Conservation (phyloP, 2,329 filamentous ascomycete genomes). For the Stachybotrys elegans region DNA sequence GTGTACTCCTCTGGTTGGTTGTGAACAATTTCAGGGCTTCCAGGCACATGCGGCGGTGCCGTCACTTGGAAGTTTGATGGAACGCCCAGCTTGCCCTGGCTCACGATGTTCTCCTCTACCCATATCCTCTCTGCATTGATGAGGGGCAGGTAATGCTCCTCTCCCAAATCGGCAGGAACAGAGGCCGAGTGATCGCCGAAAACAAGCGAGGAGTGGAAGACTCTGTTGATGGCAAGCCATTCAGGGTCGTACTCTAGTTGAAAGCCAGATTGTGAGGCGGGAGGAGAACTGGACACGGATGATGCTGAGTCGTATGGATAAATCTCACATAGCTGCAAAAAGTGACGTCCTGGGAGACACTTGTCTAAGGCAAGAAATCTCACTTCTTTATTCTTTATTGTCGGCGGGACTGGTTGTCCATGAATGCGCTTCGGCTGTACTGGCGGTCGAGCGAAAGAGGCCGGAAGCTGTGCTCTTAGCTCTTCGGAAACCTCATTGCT, state of each 20-base stretch:
- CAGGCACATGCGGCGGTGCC: slow-evolving; percentile 63
- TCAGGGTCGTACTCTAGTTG: slow-evolving; percentile 80
- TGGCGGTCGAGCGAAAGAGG: slow-evolving; percentile 56
- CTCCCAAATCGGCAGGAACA: slow-evolving; percentile 57
- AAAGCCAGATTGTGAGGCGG: too few species aligned
- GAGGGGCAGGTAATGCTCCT: slow-evolving; percentile 60
- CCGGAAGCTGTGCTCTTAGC: slow-evolving; percentile 69
- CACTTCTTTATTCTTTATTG: slow-evolving; percentile 73
- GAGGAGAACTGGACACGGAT: too few species aligned
- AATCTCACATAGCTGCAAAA: slow-evolving; percentile 73
- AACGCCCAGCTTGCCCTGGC: slow-evolving; percentile 56
- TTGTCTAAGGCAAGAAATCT: slow-evolving; percentile 90
- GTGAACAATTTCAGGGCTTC: slow-evolving; percentile 49
- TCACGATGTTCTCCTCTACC: slow-evolving; percentile 72
- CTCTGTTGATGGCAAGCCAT: slow-evolving; percentile 90
- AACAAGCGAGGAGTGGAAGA: slow-evolving; percentile 62
- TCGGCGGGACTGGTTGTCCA: slow-evolving; percentile 60
- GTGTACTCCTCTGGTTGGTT: slow-evolving; percentile 75
- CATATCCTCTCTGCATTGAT: slow-evolving; percentile 71
- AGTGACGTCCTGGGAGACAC: slow-evolving; percentile 73
- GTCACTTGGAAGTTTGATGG: slow-evolving; percentile 75
- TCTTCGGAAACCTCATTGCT: slow-evolving; percentile 49
- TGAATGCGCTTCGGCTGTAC: slow-evolving; percentile 34
- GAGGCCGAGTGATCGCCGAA: slow-evolving; percentile 55
- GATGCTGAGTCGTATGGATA: too few species aligned